A percentile compares a stretch with the other conserved stretches of the same genome.
Evolutionary conservation across 768 basidiomycete genomes (phyloP).

Genomic region (Pisolithus tinctorius): DNA sequence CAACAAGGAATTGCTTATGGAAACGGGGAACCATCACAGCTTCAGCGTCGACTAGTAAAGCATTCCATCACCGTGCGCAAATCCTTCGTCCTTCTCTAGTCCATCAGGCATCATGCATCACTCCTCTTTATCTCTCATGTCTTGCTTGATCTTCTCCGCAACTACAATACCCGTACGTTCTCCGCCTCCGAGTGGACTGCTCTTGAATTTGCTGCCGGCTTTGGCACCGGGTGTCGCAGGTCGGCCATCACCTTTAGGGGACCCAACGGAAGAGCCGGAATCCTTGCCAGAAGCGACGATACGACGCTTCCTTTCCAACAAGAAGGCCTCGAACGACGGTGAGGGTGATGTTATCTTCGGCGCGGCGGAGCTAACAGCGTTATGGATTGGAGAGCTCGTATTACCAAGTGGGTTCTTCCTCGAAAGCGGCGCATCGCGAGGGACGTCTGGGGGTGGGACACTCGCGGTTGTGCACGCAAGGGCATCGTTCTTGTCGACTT

Average conservation of each 20-base stretch:
- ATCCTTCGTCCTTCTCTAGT: background rate
- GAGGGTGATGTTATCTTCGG: slow-evolving; percentile 41
- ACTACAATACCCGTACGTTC: slow-evolving; percentile 40
- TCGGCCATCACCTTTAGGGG: slow-evolving; percentile 9
- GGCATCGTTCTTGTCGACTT: background rate
- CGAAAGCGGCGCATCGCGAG: background rate
- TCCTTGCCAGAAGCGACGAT: slow-evolving; percentile 20
- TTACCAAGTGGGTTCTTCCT: slow-evolving; percentile 15
- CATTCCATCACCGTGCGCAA: background rate
- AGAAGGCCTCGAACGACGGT: slow-evolving; percentile 57
- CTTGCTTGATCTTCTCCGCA: slow-evolving; percentile 42
- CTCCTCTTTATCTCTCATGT: slow-evolving; percentile 16
- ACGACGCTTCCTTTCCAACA: slow-evolving; percentile 61
- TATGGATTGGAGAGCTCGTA: slow-evolving; percentile 9
- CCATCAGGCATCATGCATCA: background rate
- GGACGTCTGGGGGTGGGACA: background rate
- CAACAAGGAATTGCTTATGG: too few species aligned
- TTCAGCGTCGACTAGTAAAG: too few species aligned
- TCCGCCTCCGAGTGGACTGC: slow-evolving; percentile 53
- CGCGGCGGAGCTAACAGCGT: slow-evolving; percentile 6
- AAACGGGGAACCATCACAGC: too few species aligned
- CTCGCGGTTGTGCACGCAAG: slow-evolving; percentile 4
- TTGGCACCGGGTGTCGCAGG: slow-evolving; percentile 25
- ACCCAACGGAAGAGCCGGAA: background rate
- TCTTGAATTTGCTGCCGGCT: slow-evolving; percentile 60